Conservation (phyloP, 2,329 filamentous ascomycete genomes). For the Torrubiellomyces zombiae region DNA sequence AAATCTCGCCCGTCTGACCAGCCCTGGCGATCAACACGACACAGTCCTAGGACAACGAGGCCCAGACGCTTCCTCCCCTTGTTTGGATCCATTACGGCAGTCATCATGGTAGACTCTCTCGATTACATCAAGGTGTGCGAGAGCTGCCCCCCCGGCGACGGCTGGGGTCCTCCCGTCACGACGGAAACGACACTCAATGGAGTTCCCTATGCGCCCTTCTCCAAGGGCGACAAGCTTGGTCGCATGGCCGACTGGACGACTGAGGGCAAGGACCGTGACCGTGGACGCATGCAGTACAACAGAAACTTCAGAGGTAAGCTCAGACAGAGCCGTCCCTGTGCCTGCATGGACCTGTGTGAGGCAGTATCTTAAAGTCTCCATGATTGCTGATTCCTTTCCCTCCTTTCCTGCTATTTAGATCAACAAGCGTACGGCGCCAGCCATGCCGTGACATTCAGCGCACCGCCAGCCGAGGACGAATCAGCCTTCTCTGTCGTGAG, state of each 20-base stretch:
- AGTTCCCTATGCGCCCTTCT: slow-evolving; percentile 94
- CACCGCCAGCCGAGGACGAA: slow-evolving; percentile 87
- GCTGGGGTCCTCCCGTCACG: slow-evolving; percentile 76
- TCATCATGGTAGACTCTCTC: slow-evolving; percentile 36
- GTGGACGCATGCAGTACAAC: slow-evolving; percentile 74
- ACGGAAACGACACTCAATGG: slow-evolving; percentile 81
- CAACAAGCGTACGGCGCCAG: slow-evolving; percentile 95
- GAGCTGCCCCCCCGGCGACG: slow-evolving; percentile 55
- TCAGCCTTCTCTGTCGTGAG: slow-evolving; percentile 96
- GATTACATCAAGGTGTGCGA: slow-evolving; percentile 47
- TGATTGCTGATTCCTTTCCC: no score
- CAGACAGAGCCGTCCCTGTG: no score
- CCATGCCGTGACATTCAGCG: slow-evolving; percentile 71
- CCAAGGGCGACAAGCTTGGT: slow-evolving; percentile 95
- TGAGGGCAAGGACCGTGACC: slow-evolving; percentile 72
- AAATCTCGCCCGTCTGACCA: no score
- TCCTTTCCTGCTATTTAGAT: slow-evolving; percentile 37
- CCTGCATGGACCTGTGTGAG: no score
- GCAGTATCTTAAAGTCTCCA: no score
- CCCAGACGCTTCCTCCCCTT: slow-evolving; percentile 6
- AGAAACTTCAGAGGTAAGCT: slow-evolving; percentile 73
- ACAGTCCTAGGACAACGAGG: no score
- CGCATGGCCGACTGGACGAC: slow-evolving; percentile 98
- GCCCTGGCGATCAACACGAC: no score
- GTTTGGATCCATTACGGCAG: slow-evolving; percentile 4